A percentile compares a stretch with the other conserved stretches of the same genome.
phyloP scores from a whole-genome alignment of 495 filamentous ascomycete species.

The Aspergillus panamensis region DNA sequence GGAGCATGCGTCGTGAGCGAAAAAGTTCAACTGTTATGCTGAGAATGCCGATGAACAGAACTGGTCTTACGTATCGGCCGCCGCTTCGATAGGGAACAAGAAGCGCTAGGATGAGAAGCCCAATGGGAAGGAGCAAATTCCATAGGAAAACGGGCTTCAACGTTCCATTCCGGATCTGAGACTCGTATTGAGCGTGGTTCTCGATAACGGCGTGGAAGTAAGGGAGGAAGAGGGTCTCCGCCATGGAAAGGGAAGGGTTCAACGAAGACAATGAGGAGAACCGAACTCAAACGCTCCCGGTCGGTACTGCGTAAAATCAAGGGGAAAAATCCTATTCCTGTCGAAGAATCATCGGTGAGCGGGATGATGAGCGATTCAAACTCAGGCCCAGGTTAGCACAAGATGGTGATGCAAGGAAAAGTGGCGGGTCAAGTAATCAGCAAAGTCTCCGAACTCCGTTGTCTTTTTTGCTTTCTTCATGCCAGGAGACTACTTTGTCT shows the following conservation, averaged over 20 bases:
- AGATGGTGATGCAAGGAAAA: background rate
- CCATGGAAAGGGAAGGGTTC: constrained; percentile 17
- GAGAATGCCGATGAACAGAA: constrained; percentile 52
- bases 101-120: constrained; percentile 32
- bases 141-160: constrained; percentile 40
- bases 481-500: background rate
- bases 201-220: constrained; percentile 19
- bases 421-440: background rate
- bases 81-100: constrained; percentile 29
- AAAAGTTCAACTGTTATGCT: constrained; percentile 41
- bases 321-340: too few relatives aligned
- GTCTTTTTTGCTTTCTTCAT: background rate
- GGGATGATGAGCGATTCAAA: background rate
- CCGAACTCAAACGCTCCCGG: background rate
- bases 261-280: background rate
- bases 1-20: constrained; percentile 44
- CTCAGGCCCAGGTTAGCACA: background rate
- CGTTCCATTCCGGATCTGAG: constrained; percentile 28
- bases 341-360: background rate
- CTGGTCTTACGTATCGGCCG: constrained; percentile 41
- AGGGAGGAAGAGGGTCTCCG: constrained; percentile 16
- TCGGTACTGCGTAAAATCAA: background rate
- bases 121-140: constrained; percentile 30
- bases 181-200: constrained; percentile 19
- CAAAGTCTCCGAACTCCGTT: background rate